Conservation (phyloP, 768 basidiomycete genomes). For the Trametes maxima region DNA sequence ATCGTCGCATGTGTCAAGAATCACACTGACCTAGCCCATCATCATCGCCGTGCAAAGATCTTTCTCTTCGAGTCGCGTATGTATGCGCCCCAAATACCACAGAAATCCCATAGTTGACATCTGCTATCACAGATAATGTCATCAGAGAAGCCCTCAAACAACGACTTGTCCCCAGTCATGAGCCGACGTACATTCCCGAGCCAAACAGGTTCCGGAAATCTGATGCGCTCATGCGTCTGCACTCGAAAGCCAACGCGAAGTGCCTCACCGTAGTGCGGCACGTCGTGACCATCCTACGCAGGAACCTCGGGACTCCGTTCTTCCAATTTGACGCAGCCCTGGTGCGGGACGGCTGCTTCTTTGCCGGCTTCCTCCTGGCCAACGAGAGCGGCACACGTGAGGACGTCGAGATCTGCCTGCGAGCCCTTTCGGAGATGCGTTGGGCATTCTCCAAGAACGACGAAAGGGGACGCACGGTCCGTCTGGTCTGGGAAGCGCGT, state of each 20-base stretch:
- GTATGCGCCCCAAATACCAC: slow-evolving; percentile 34
- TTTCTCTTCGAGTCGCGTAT: slow-evolving; percentile 89
- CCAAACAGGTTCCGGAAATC: slow-evolving; percentile 27
- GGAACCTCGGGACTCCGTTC: slow-evolving; percentile 53
- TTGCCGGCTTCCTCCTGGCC: slow-evolving; percentile 77
- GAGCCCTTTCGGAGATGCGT: slow-evolving; percentile 77
- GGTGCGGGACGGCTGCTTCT: slow-evolving; percentile 89
- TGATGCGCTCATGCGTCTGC: slow-evolving; percentile 39
- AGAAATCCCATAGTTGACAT: not conserved
- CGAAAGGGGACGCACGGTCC: slow-evolving; percentile 67
- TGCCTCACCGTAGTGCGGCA: slow-evolving; percentile 48
- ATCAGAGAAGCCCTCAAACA: slow-evolving; percentile 83
- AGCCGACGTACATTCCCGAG: slow-evolving; percentile 20
- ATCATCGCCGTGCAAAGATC: slow-evolving; percentile 47
- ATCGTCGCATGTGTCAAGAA: slow-evolving; percentile 3
- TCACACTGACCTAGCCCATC: slow-evolving; percentile 5
- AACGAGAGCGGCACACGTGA: slow-evolving; percentile 53
- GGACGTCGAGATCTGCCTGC: slow-evolving; percentile 59
- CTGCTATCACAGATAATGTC: slow-evolving; percentile 63
- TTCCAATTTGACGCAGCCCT: slow-evolving; percentile 87
- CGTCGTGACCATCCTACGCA: slow-evolving; percentile 51
- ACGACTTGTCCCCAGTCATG: slow-evolving; percentile 40
- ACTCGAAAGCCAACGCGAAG: slow-evolving; percentile 45
- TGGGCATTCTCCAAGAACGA: slow-evolving; percentile 81
- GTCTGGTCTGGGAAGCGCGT: slow-evolving; percentile 44